A percentile compares a stretch with the other conserved stretches of the same genome.
phyloP scores from a whole-genome alignment of 2,329 filamentous ascomycete species.

The Dactylellina sp. region DNA sequence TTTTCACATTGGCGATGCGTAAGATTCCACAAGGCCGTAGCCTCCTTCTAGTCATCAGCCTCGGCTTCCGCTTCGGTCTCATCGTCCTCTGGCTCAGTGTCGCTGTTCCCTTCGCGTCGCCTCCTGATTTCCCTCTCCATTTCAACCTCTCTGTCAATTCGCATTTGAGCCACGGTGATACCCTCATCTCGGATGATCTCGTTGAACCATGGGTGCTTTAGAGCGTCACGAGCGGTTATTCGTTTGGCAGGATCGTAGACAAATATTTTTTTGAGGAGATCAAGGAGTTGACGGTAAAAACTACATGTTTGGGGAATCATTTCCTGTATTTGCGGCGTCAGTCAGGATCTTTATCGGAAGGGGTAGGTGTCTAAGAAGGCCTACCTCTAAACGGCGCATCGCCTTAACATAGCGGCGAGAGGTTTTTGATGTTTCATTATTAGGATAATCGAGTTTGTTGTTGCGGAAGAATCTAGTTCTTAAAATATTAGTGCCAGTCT shows the following conservation, averaged over 20 bases:
- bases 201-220: conserved; percentile 77
- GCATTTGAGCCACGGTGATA: conserved; percentile 75
- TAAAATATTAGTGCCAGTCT: neutral
- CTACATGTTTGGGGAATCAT: conserved; percentile 71
- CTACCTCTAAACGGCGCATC: conserved; percentile 76
- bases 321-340: conserved; percentile 66
- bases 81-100: conserved; percentile 53
- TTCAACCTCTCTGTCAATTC: conserved; percentile 66
- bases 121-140: conserved; percentile 50
- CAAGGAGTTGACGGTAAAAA: conserved; percentile 74
- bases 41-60: conserved; percentile 25
- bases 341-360: conserved; percentile 8
- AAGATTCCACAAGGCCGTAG: neutral
- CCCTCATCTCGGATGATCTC: conserved; percentile 75
- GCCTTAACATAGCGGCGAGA: conserved; percentile 76
- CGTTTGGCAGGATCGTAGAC: conserved; percentile 75
- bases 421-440: conserved; percentile 72
- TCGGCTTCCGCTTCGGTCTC: conserved; percentile 50
- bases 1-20: neutral
- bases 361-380: neutral
- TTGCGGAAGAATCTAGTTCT: conserved; percentile 74
- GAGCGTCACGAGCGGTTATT: conserved; percentile 75
- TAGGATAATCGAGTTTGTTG: conserved; percentile 74
- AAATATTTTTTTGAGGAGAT: conserved; percentile 75
- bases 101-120: conserved; percentile 51